Evolutionary conservation across 129 eudicot species (phyloP), one percentile per base, ranked within the genome.

Genomic region (Sambucus nigra): DNA sequence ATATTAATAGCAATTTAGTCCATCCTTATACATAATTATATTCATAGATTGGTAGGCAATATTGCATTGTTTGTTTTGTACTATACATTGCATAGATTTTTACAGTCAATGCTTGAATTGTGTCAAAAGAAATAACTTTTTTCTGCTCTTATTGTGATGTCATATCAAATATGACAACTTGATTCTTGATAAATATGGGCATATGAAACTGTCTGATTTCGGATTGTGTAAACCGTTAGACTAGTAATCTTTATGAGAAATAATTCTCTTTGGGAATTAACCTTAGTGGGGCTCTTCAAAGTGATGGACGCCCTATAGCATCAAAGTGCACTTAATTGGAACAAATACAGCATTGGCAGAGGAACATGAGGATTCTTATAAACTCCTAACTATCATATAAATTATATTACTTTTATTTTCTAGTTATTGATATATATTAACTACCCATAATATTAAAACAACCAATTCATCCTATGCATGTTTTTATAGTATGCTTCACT

Each of bases 331-430:
- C 89, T 48, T 94, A 83, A 42, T 83, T 82, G 66, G 96, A 87
- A 69, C 94, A 87, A 67, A 41, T 83, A 51, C 96, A 87, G 53
- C 94, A 83, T 67, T 87, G 94, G 96, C 96, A 87, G 66, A 83
- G 77, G 71, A 87, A 87, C 50, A 70, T 94, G 65, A 80, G 96
- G 64, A 87, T 76, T 69, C 96, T 87, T 51, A 94, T 87, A 76
- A 76, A 58, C 17, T 54, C 38, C 45, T 57, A 64, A 21, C 23
- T 18, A 7, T 10, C 25, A 28, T 51, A 24, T 56, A 10, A 38
- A 4, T 38, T 17, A 17, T 15, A 19, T 47, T 47, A 7, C 54
- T 13, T 14, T 23, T 28, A 5, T 55, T 2, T 33, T 55, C 13
- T 53, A 33, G 20, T 11, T 55, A 20, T 21, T 31, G n/a, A 22